These are phyloP conservation scores for Helicostylum pulchrum DNA, from an alignment of 192 early-diverging fungal species.

Conservation along the genomic window DNA sequence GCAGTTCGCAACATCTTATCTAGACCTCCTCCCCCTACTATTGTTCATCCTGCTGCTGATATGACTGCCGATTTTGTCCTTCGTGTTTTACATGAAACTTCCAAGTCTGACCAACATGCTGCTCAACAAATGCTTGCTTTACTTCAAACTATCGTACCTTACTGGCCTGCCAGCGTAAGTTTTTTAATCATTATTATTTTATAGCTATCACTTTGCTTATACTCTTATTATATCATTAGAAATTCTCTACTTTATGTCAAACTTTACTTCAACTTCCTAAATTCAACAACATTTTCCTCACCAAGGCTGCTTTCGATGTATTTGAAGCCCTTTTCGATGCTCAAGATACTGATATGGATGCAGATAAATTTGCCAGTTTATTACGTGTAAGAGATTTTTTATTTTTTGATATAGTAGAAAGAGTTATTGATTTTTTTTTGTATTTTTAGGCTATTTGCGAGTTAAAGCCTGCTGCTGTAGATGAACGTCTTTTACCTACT, in stretches of 20 bases:
- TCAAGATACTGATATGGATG: conserved; percentile 38
- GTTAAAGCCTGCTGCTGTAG: conserved; percentile 81
- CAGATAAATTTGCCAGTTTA: conserved; percentile 31
- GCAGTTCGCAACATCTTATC: conserved; percentile 67
- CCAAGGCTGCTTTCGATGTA: conserved; percentile 74
- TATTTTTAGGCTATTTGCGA: conserved; percentile 55
- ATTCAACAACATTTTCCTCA: conserved; percentile 75
- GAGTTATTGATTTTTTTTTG: neutral
- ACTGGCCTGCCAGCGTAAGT: conserved; percentile 49
- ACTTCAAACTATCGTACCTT: conserved; percentile 58
- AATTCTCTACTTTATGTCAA: conserved; percentile 63
- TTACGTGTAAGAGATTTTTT: conserved; percentile 24
- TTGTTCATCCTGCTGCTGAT: conserved; percentile 68
- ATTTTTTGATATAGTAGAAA: neutral
- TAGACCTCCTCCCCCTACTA: conserved; percentile 67
- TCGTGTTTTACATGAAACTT: conserved; percentile 53
- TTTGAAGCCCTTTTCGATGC: conserved; percentile 60
- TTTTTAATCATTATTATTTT: conserved; percentile 21
- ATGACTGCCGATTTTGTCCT: conserved; percentile 63
- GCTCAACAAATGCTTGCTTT: conserved; percentile 68
- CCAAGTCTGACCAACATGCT: conserved; percentile 51
- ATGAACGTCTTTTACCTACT: conserved; percentile 73
- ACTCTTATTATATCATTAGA: conserved; percentile 28
- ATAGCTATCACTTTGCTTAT: neutral
- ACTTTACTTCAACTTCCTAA: conserved; percentile 75